phyloP scores from a whole-genome alignment of 2,329 filamentous ascomycete genomes.

The Aspergillus quadricinctus region DNA sequence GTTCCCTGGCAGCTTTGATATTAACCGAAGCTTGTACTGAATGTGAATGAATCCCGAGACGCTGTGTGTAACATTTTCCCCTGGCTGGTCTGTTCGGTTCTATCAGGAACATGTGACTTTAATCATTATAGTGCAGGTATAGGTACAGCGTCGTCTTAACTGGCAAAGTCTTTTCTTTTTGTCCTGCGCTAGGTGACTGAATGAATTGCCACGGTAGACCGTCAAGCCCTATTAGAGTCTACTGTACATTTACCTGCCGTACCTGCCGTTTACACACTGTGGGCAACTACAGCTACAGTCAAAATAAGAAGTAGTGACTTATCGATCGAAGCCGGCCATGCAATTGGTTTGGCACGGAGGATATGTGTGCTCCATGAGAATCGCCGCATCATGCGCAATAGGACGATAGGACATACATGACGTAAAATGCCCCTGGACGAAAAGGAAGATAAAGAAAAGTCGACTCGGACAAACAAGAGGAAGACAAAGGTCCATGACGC shows the following conservation, averaged over 20 bases:
- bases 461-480: constrained; percentile 13
- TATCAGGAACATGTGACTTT: constrained; percentile 1
- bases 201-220: constrained; percentile 4
- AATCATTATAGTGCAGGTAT: constrained; percentile 6
- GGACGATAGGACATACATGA: constrained; percentile 4
- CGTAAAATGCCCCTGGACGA: constrained; percentile 15
- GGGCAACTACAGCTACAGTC: background rate
- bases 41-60: background rate
- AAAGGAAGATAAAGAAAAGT: constrained; percentile 14
- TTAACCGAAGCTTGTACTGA: background rate
- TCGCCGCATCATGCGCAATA: constrained; percentile 31
- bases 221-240: background rate
- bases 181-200: constrained; percentile 1
- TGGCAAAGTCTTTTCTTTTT: constrained; percentile 19
- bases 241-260: too few species aligned
- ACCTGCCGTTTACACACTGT: too few species aligned
- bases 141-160: constrained; percentile 23
- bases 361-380: constrained; percentile 26
- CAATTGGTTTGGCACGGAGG: constrained; percentile 29
- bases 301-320: constrained; percentile 1
- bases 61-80: constrained; percentile 1
- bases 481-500: constrained; percentile 10
- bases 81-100: constrained; percentile 5
- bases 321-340: constrained; percentile 27
- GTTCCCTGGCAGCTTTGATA: background rate